Evolutionary conservation across 768 basidiomycete genomes (phyloP), one percentile per base, ranked within the genome.

Genomic region (Hypsizygus marmoreus): DNA sequence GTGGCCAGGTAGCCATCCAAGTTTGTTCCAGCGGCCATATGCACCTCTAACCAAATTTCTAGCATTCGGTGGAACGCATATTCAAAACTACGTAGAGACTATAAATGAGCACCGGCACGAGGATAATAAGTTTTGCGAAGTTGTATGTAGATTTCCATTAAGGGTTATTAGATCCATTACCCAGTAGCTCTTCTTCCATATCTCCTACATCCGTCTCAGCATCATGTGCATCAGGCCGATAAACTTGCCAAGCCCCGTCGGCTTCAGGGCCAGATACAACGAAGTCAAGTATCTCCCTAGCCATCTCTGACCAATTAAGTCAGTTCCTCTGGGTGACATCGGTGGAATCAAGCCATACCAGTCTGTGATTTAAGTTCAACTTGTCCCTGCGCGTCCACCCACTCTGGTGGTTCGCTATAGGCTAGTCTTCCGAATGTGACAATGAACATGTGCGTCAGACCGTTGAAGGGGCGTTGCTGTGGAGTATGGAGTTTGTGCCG

Each of bases 381-480:
- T 44, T 67, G 71, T 12, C 65, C 59, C 36, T 68, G 60, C 12
- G 47, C 44, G 17, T 72, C 65, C 24, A 86, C 61, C 81, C 84
- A 87, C 33, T 77, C 72, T 12, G 85, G 84, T 9, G 78, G 69
- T 35, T 81, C 82, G 5, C 84, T 81, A 48, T 80, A 91, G 45
- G 84, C 81, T 36, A 93, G 66, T 50, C 89, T 75, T 29, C 90
- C 86, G 43, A 93, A 78, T 0, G 82, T 79, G n/a, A 90, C 81
- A 22, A 83, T 79, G 58, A 90, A 91, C 59, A 82, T 74, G 53
- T 92, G 82, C 10, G 71, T 71, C 20, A 88, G 64, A 24, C 82
- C 82, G 53, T 77, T 81, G 58, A 85, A 84, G 22, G 72, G 69
- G 24, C 80, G 76, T 36, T 68, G 66, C 10, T 76, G 68, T 12